Evolutionary conservation across 768 basidiomycete species (phyloP).

Genomic region (Galerina sulciceps): DNA sequence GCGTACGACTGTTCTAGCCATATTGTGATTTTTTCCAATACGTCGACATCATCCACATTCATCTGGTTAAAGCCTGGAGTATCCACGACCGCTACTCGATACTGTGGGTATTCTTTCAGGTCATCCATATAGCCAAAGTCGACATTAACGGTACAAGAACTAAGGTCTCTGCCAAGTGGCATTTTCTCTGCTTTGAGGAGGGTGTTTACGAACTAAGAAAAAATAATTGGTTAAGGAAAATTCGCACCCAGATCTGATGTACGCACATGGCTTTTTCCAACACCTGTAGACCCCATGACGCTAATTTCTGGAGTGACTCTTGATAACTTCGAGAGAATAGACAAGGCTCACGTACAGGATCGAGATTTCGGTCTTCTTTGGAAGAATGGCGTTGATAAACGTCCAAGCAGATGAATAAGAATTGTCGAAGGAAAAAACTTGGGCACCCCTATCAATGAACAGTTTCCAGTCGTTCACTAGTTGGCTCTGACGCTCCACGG

Average conservation of each 20-base stretch:
- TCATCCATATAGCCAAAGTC: neutral
- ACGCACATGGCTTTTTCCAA: constrained; percentile 9
- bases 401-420: no score
- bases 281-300: constrained; percentile 9
- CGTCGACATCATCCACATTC: neutral
- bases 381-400: no score
- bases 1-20: neutral
- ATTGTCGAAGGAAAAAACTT: no score
- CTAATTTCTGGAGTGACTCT: neutral
- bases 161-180: neutral
- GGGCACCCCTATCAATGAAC: no score
- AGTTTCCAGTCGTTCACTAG: no score
- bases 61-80: neutral
- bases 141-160: neutral
- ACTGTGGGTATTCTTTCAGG: neutral
- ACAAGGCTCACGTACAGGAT: neutral
- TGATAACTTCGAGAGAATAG: neutral
- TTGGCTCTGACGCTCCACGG: neutral
- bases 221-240: neutral
- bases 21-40: neutral
- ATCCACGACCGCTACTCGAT: neutral
- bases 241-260: neutral
- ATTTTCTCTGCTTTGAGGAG: neutral
- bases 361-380: neutral
- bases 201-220: constrained; percentile 1